These are phyloP conservation scores for Bryoglossum gracile DNA, from an alignment of 495 filamentous ascomycete genomes.

Conservation along the genomic window DNA sequence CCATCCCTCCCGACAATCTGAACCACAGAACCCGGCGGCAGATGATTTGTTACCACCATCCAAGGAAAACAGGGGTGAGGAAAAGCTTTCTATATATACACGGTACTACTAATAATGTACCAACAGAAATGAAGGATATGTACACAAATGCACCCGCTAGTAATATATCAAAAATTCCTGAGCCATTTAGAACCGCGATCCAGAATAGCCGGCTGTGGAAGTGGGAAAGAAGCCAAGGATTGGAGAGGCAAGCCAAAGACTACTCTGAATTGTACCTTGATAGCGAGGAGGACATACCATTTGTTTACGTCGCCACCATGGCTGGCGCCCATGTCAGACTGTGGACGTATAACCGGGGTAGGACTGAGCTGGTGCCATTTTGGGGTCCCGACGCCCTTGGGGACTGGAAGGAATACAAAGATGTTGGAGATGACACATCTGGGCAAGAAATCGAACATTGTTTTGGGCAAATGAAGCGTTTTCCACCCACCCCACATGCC, in stretches of 20 bases:
- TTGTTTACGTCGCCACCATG: constrained; percentile 2
- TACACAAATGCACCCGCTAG: constrained; percentile 18
- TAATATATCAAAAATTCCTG: constrained; percentile 15
- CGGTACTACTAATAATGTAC: not conserved
- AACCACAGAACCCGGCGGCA: not conserved
- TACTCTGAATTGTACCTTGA: constrained; percentile 3
- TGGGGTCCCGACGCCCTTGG: not conserved
- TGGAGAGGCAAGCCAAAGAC: constrained; percentile 1
- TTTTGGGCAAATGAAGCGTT: not conserved
- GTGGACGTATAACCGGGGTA: not conserved
- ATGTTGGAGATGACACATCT: not conserved
- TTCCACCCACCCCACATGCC: not conserved
- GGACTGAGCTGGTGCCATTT: not conserved
- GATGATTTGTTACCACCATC: not conserved
- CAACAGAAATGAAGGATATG: constrained; percentile 15
- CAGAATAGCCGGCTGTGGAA: constrained; percentile 15
- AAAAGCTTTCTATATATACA: constrained; percentile 10
- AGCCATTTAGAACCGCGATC: constrained; percentile 14
- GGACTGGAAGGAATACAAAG: constrained; percentile 5
- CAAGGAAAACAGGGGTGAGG: constrained; percentile 1
- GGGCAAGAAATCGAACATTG: not conserved
- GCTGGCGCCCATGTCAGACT: constrained; percentile 4
- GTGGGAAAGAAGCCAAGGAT: constrained; percentile 12
- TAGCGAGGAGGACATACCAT: not conserved
- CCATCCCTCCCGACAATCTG: not conserved